A percentile compares a stretch with the other conserved stretches of the same genome.
Evolutionary conservation across 2,329 filamentous ascomycete genomes (phyloP).

Genomic region (Penicillium sp.): DNA sequence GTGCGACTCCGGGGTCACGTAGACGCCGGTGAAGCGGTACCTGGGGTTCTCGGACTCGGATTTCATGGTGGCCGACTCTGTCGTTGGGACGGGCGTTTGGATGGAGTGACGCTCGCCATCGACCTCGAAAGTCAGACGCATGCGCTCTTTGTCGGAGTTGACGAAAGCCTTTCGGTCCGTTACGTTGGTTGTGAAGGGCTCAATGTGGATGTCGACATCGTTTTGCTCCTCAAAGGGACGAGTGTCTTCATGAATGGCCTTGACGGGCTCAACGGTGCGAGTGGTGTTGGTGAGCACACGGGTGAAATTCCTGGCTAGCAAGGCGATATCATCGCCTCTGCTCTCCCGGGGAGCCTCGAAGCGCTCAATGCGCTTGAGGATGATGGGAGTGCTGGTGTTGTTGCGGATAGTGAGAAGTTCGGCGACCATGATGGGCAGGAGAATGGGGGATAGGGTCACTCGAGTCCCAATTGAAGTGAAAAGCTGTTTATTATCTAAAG

Average conservation of each 20-base stretch:
- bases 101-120: conserved; percentile 68
- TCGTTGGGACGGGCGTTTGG: conserved; percentile 67
- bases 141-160: conserved; percentile 60
- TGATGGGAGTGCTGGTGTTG: conserved; percentile 71
- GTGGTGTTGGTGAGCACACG: conserved; percentile 47
- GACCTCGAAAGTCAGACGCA: conserved; percentile 73
- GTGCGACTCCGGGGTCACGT: conserved; percentile 57
- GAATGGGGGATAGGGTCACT: conserved; percentile 2
- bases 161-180: conserved; percentile 65
- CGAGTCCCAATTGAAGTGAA: not conserved
- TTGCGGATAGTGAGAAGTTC: conserved; percentile 73
- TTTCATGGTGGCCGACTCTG: conserved; percentile 63
- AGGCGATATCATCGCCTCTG: conserved; percentile 36
- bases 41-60: conserved; percentile 56
- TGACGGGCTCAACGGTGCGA: conserved; percentile 47
- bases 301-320: conserved; percentile 52
- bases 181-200: conserved; percentile 66
- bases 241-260: conserved; percentile 52
- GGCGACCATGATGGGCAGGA: conserved; percentile 37
- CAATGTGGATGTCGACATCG: conserved; percentile 64
- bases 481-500: not conserved
- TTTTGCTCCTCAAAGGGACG: conserved; percentile 62
- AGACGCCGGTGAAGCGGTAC: conserved; percentile 66
- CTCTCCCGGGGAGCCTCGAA: conserved; percentile 60
- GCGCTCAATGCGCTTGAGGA: conserved; percentile 72